These are phyloP conservation scores for Flaveria robusta DNA, from an alignment of 129 eudicot genomes.

Conservation along the genomic window DNA sequence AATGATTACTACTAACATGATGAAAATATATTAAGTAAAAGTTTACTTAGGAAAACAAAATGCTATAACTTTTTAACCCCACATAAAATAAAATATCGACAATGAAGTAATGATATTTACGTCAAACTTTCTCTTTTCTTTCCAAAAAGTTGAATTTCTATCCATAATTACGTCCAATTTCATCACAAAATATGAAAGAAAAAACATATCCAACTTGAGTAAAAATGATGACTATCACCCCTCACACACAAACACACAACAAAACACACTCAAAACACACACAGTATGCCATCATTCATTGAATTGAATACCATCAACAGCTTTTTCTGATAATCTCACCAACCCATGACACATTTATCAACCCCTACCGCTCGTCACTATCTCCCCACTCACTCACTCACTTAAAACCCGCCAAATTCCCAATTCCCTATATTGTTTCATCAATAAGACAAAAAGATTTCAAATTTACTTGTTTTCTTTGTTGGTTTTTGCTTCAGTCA, in stretches of 20 bases:
- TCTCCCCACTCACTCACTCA: constrained; percentile 17
- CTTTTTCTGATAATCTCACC: constrained; percentile 43
- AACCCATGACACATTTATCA: constrained; percentile 56
- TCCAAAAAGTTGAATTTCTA: constrained; percentile 25
- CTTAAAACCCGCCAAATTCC: neutral
- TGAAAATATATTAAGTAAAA: neutral
- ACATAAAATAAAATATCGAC: neutral
- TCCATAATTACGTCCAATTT: constrained; percentile 26
- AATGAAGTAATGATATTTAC: constrained; percentile 9
- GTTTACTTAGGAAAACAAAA: neutral
- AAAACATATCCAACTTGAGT: constrained; percentile 29
- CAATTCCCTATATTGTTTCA: constrained; percentile 15
- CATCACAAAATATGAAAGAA: constrained; percentile 10
- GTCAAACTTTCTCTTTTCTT: constrained; percentile 6
- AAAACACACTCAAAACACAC: constrained; percentile 24
- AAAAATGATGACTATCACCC: constrained; percentile 33
- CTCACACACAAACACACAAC: constrained; percentile 8
- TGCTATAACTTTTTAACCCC: neutral
- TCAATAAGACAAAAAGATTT: constrained; percentile 42
- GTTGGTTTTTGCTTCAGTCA: constrained; percentile 42
- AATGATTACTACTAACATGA: neutral
- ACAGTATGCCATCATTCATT: constrained; percentile 40
- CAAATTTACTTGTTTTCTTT: constrained; percentile 39
- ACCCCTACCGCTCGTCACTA: constrained; percentile 30
- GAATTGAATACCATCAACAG: constrained; percentile 52